Evolutionary conservation across 768 basidiomycete species (phyloP), one percentile per base, ranked within the genome.

Genomic region (Tricholoma sp.): DNA sequence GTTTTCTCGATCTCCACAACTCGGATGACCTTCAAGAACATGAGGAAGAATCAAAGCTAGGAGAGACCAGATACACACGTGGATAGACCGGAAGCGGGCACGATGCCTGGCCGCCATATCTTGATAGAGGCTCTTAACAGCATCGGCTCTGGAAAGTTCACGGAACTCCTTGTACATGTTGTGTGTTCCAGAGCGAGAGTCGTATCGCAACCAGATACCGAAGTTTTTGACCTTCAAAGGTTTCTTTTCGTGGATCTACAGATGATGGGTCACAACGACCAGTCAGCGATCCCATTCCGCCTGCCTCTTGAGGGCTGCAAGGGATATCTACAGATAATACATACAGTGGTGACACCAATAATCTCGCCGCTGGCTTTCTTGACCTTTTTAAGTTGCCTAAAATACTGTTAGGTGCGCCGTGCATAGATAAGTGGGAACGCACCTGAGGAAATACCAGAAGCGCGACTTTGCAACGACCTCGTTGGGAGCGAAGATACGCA

Each of bases 161-260:
- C 94, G 92, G 89, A 92, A 98, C 76, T 92, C 90, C 85, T 95
- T 95, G 90, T 97, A 97, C 94, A 98, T 96, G 86, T 99, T 99
- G 88, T 98, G 97, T 47, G 97, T 99, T 61, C 97, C 97, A 52
- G 95, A 97, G 66, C 96, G 94, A 54, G 96, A 98, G 78, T 99
- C 97, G 77, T 99, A 99, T 66, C 96, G 91, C 72, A 99, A 76
- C 97, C 97, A 98, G 78, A 99, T 91, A 64, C 97, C 97, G 71
- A 99, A 98, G 88, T 97, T 98, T 85, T 99, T 98, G 75, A 98
- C 90, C 79, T 95, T 95, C 74, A 97, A 71, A 20, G 97, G 97
- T 76, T 89, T 93, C 84, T 92, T 95, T 81, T 98, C 96, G 70
- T 89, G 85, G 72, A 98, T 98, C 95, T 98, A 84, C 58, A 55